Conservation (phyloP, 192 early-diverging fungal genomes). For the Endogone sp. region DNA sequence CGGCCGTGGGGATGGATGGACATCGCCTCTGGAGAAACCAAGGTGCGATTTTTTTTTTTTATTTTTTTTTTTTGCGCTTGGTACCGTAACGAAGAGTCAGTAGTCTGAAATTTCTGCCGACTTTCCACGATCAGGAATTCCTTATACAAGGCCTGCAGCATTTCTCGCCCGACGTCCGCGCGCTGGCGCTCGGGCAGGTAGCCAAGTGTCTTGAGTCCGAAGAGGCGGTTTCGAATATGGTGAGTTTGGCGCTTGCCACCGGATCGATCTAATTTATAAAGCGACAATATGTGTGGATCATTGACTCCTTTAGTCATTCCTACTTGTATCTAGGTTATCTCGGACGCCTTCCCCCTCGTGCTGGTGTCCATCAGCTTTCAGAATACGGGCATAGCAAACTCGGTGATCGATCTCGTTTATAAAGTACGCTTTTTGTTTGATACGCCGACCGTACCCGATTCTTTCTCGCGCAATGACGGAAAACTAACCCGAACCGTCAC, state of each 20-base stretch:
- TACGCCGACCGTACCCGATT: background rate
- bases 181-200: slow-evolving; percentile 33
- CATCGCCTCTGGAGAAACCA: slow-evolving; percentile 11
- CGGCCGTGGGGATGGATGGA: slow-evolving; percentile 14
- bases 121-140: slow-evolving; percentile 13
- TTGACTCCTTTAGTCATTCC: background rate
- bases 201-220: slow-evolving; percentile 35
- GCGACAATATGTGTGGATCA: background rate
- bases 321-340: slow-evolving; percentile 19
- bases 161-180: slow-evolving; percentile 31
- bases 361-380: slow-evolving; percentile 30
- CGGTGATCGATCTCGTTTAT: slow-evolving; percentile 24
- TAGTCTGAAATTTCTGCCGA: background rate
- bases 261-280: too few relatives aligned
- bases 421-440: slow-evolving; percentile 23
- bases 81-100: too few relatives aligned
- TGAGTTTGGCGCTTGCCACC: slow-evolving; percentile 18
- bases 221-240: slow-evolving; percentile 21
- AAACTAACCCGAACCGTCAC: background rate
- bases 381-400: slow-evolving; percentile 20
- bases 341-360: slow-evolving; percentile 20
- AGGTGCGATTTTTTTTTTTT: slow-evolving; percentile 8
- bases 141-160: slow-evolving; percentile 26
- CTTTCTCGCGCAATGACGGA: background rate
- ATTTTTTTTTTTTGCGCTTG: slow-evolving; percentile 1